Conservation (phyloP, 225 moss, liverwort and hornwort species). For the Physcomitrium patens region DNA sequence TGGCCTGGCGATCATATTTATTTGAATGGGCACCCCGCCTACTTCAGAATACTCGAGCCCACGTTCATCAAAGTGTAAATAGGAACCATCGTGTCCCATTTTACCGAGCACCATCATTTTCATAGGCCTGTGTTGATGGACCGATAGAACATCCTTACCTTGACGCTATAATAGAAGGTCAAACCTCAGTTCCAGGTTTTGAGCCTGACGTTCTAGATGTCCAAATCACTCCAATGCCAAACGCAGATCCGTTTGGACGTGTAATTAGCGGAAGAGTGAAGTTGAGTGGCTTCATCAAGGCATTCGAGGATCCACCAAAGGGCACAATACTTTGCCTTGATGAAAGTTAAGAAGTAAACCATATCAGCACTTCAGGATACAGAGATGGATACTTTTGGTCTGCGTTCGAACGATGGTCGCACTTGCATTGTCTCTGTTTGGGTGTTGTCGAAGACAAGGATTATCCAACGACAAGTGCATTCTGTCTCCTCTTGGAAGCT, state of each 20-base stretch:
- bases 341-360: background rate
- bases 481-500: conserved; percentile 18
- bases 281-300: background rate
- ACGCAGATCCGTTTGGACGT: background rate
- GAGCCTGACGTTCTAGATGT: conserved; percentile 11
- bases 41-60: background rate
- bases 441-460: conserved; percentile 7
- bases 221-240: background rate
- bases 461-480: background rate
- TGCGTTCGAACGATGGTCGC: background rate
- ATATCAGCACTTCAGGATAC: too few species aligned
- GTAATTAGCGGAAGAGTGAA: conserved; percentile 15
- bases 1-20: conserved; percentile 12
- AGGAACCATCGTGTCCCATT: conserved; percentile 7
- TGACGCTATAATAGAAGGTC: background rate
- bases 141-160: conserved; percentile 11
- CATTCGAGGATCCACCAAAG: conserved; percentile 16
- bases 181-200: conserved; percentile 8
- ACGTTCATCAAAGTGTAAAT: too few species aligned
- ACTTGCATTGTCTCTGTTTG: background rate
- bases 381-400: background rate
- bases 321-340: background rate
- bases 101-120: conserved; percentile 16
- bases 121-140: conserved; percentile 10
- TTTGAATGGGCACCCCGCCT: background rate